Percentiles rank a stretch among this genome's conserved stretches.
Conservation (phyloP, 1,139 yeast species). For the Yamadazyma buinensis region DNA sequence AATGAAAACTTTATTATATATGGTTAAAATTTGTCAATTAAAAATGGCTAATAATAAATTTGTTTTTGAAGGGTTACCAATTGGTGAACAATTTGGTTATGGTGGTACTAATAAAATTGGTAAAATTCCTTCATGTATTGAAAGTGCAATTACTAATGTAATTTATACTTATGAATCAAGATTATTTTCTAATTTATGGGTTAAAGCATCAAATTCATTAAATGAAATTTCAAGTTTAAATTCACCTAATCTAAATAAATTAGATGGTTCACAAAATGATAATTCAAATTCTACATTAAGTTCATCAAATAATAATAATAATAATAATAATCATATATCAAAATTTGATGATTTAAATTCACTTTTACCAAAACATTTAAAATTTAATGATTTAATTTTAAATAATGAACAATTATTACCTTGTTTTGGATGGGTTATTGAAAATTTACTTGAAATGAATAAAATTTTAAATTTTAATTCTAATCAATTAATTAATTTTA, state of each 20-base stretch:
- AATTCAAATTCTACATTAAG: conserved; percentile 15
- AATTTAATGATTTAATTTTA: conserved; percentile 24
- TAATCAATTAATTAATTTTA: conserved; percentile 32
- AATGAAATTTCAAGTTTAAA: too few relatives aligned
- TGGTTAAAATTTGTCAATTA: conserved; percentile 62
- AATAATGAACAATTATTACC: conserved; percentile 51
- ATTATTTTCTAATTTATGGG: conserved; percentile 63
- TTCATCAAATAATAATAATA: too few relatives aligned
- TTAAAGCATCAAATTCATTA: conserved; percentile 42
- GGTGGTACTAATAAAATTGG: background rate
- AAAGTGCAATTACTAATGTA: conserved; percentile 73
- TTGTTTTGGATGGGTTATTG: conserved; percentile 70
- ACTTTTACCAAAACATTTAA: conserved; percentile 33
- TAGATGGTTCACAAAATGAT: too few relatives aligned
- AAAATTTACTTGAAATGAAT: conserved; percentile 37
- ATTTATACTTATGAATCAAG: conserved; percentile 81
- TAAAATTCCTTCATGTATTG: conserved; percentile 74
- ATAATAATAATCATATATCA: too few relatives aligned
- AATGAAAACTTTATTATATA: conserved; percentile 66
- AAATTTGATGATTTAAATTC: conserved; percentile 32
- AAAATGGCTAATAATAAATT: conserved; percentile 70
- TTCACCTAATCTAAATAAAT: too few relatives aligned
- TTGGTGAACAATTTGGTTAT: too few relatives aligned
- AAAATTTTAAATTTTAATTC: conserved; percentile 29
- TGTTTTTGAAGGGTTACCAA: conserved; percentile 43